Evolutionary conservation across 257 asterid genomes (phyloP).

Genomic region (Capsicum rhomboideum): DNA sequence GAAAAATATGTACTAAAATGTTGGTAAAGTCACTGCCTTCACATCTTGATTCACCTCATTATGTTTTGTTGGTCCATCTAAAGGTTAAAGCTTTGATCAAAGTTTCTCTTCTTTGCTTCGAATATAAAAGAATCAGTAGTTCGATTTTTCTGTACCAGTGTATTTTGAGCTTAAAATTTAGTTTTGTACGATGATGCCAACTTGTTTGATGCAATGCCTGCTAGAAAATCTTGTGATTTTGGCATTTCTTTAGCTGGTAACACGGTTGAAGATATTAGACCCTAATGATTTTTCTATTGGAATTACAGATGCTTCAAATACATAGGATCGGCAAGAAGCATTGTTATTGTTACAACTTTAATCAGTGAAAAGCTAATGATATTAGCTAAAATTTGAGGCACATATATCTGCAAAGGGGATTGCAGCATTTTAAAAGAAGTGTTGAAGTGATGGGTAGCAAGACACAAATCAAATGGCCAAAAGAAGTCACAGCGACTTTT

Average conservation of each 20-base stretch:
- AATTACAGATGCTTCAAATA: neutral
- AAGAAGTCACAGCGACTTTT: constrained; percentile 53
- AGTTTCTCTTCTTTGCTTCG: neutral
- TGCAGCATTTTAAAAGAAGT: neutral
- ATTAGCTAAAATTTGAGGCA: neutral
- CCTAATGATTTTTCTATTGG: neutral
- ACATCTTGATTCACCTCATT: neutral
- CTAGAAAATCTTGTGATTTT: neutral
- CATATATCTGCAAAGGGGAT: neutral
- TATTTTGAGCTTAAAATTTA: neutral
- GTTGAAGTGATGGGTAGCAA: constrained; percentile 33
- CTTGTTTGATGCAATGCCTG: constrained; percentile 39
- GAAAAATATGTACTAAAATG: too few species aligned
- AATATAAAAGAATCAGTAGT: neutral
- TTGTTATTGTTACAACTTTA: neutral
- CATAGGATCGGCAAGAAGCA: neutral
- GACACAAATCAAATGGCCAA: constrained; percentile 64
- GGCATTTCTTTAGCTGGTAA: neutral
- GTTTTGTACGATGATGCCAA: neutral
- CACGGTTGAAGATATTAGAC: neutral
- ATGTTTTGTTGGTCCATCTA: neutral
- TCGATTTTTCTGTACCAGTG: neutral
- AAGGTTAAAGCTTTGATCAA: neutral
- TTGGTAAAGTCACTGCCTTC: too few species aligned
- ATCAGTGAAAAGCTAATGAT: neutral